A percentile compares a stretch with the other conserved stretches of the same genome.
Conservation (phyloP, 192 early-diverging fungal genomes). For the Coemansia sp. region DNA sequence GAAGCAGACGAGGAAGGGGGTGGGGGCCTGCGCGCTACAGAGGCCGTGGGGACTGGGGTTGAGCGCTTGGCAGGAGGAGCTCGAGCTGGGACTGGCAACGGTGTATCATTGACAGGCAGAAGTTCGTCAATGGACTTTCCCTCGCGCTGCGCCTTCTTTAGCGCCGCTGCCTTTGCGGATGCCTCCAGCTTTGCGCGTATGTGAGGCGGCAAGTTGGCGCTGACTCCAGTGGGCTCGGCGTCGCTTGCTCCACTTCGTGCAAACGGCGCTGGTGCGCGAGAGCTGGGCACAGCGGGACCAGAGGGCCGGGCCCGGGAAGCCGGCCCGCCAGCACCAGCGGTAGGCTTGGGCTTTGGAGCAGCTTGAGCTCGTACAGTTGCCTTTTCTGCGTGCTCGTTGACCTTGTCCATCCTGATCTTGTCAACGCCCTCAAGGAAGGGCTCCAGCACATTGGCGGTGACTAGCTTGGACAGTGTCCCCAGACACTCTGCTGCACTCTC, state of each 20-base stretch:
- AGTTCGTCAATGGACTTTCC: constrained; percentile 26
- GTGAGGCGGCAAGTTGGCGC: constrained; percentile 48
- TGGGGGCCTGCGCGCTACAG: constrained; percentile 28
- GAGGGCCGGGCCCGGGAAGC: constrained; percentile 22
- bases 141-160: constrained; percentile 53
- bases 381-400: constrained; percentile 84
- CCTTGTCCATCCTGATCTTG: constrained; percentile 81
- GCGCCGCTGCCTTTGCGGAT: constrained; percentile 44
- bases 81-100: constrained; percentile 21
- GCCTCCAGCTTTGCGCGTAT: constrained; percentile 54
- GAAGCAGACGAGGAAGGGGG: constrained; percentile 21
- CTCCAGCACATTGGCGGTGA: constrained; percentile 73
- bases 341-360: constrained; percentile 44
- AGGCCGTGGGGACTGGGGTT: constrained; percentile 24
- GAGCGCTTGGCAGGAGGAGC: constrained; percentile 3
- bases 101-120: constrained; percentile 29
- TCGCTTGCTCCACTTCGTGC: neutral
- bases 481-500: constrained; percentile 81
- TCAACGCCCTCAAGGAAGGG: constrained; percentile 81
- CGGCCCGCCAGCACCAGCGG: constrained; percentile 10
- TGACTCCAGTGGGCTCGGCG: constrained; percentile 7
- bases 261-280: neutral
- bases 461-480: constrained; percentile 85
- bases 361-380: constrained; percentile 76
- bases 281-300: neutral